Evolutionary conservation across 2,329 filamentous ascomycete genomes (phyloP), one percentile per base, ranked within the genome.

Genomic region (Aspergillus chevalieri): DNA sequence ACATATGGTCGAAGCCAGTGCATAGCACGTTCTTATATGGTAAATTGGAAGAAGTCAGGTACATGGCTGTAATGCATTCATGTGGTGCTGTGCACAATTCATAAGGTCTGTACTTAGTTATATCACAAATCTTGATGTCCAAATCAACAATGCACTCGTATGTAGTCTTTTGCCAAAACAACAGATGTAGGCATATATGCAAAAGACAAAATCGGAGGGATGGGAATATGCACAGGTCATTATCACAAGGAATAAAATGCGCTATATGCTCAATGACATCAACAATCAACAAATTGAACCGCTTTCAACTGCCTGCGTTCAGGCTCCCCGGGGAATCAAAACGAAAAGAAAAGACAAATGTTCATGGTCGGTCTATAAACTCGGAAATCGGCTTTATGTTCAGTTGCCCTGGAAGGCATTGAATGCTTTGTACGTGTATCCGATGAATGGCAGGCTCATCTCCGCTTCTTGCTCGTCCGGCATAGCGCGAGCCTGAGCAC

Each of bases 351-450:
- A 30, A 12, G 26, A 30, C 17, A 12, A 41, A 49, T 49, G 47
- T 51, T 52, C 50, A 57, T 57, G 51, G 45, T 55, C 46, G 45
- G 44, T 49, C 44, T 24, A 51, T 44, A 53, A 44, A 49, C 43
- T 56, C 52, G 50, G 49, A 58, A 48, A 53, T 49, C 54, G 45
- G 53, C 42, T 52, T 47, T 47, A 53, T 47, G 47, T 54, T 57
- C 65, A 73, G 46, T 55, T 72, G 44, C 52, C 63, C 56, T 75
- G 71, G 73, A 84, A 84, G 49, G 80, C 83, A 69, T 85, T 84
- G 72, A 98, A 98, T 54, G 93, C 88, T 82, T 97, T 98, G 78
- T 96, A 98, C 7, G 93, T 95, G 72, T 95, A 95, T 33, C 89
- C 89, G 62, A 95, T 93, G 69, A 95, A 98, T 3, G 93, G 93